Percentiles rank a stretch among this genome's conserved stretches.
Evolutionary conservation across 768 basidiomycete genomes (phyloP).

Genomic region (Vararia minispora): DNA sequence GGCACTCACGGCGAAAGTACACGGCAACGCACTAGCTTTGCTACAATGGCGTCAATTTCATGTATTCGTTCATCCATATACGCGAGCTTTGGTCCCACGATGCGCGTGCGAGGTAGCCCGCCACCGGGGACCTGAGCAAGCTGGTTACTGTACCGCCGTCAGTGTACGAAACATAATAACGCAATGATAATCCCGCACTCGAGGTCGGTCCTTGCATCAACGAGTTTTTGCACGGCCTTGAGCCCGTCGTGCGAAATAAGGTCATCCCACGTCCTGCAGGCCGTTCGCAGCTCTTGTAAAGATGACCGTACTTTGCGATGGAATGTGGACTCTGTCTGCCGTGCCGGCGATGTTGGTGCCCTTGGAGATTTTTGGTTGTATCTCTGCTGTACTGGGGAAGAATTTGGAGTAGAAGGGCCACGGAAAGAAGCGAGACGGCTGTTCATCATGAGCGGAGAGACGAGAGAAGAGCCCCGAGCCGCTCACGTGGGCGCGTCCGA

Average conservation of each 20-base stretch:
- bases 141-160: conserved; percentile 38
- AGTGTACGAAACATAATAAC: neutral
- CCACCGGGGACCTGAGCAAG: conserved; percentile 41
- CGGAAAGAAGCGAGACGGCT: conserved; percentile 65
- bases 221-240: conserved; percentile 56
- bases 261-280: conserved; percentile 73
- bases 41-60: conserved; percentile 45
- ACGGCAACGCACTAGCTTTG: conserved; percentile 48
- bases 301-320: conserved; percentile 67
- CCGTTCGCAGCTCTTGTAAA: conserved; percentile 54
- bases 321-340: conserved; percentile 54
- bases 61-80: conserved; percentile 56
- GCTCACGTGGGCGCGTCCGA: no score
- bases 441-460: conserved; percentile 35
- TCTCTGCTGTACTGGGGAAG: conserved; percentile 47
- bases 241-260: conserved; percentile 71
- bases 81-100: conserved; percentile 56
- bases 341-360: conserved; percentile 35
- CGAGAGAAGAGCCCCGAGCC: no score
- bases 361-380: conserved; percentile 25
- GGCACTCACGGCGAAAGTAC: neutral
- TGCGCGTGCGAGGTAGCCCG: conserved; percentile 40
- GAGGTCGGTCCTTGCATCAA: conserved; percentile 75
- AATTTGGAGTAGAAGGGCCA: conserved; percentile 65
- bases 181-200: conserved; percentile 41